Evolutionary conservation across 495 filamentous ascomycete genomes (phyloP), one percentile per base, ranked within the genome.

Genomic region (Annulohypoxylon stygium): DNA sequence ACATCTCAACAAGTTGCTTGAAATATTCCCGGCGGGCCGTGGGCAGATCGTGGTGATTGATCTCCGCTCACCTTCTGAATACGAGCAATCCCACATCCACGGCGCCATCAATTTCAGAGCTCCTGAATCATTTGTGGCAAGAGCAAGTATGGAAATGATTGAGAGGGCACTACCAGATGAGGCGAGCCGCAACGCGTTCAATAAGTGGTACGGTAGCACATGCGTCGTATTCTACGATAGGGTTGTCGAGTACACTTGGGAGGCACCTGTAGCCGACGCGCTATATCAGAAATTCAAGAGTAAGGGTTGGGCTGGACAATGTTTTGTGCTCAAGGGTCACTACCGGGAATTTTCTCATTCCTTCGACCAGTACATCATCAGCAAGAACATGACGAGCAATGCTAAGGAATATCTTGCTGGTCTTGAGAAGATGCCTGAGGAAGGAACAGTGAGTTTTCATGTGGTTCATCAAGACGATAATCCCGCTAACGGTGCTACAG

Each of bases 161-260:
- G 83, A 84, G 61, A 81, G 80, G 71, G 80, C 82, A 18, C 75
- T 86, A 16, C 79, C 80, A 33, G 83, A 86, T 33, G 81, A 83
- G 57, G 77, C 81, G 33, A 82, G 80, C 67, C 79, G 82, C 0
- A 78, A 78, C 36, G 80, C 77, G 58, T 86, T 86, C 58, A 75
- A 76, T 68, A 83, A 83, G 26, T 85, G 84, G 84, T 75, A 74
- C 11, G 76, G 78, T 18, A 83, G 74, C 53, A 81, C 78, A 53
- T 85, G 83, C 16, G 76, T 86, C 14, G 81, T 86, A n/a, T 84
- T 86, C 51, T 86, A 86, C 67, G 83, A 85, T 61, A 75, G 80
- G 39, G 74, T 80, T 2, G 74, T 83, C 8, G 83, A 86, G 37
- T 84, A 80, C 25, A 65, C 81, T 10, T 85, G 83, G 83, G 82